These are phyloP conservation scores for Ceratocystis lukuohia DNA, from an alignment of 2,329 filamentous ascomycete species.

Conservation along the genomic window DNA sequence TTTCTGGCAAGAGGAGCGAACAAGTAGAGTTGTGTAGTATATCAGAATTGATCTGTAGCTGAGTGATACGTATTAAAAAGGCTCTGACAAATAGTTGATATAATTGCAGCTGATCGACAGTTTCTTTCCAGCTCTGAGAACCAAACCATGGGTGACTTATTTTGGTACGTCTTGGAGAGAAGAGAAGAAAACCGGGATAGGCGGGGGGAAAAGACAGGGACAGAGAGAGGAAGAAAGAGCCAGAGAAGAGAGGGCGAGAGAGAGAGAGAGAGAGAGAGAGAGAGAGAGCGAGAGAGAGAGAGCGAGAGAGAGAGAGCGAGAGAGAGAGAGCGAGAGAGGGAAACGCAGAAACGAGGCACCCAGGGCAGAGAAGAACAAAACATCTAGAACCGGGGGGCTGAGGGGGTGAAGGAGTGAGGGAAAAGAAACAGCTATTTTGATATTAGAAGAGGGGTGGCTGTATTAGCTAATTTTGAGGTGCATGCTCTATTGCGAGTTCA, in stretches of 20 bases:
- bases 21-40: background rate
- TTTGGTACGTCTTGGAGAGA: background rate
- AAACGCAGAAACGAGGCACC: background rate
- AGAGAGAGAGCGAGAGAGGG: background rate
- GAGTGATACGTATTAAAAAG: background rate
- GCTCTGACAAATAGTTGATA: background rate
- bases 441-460: background rate
- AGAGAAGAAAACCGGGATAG: background rate
- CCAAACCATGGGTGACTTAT: background rate
- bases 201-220: background rate
- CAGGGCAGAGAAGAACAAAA: background rate
- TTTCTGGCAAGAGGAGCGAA: background rate
- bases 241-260: background rate
- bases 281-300: background rate
- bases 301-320: background rate
- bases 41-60: background rate
- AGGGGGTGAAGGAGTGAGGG: background rate
- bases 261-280: background rate
- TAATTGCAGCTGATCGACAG: background rate
- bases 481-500: background rate
- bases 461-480: background rate
- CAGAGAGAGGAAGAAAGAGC: background rate
- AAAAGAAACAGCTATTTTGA: background rate
- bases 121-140: background rate
- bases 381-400: background rate